These are phyloP conservation scores for Peronospora farinosa DNA, from an alignment of 352 stramenopile species.

Conservation along the genomic window DNA sequence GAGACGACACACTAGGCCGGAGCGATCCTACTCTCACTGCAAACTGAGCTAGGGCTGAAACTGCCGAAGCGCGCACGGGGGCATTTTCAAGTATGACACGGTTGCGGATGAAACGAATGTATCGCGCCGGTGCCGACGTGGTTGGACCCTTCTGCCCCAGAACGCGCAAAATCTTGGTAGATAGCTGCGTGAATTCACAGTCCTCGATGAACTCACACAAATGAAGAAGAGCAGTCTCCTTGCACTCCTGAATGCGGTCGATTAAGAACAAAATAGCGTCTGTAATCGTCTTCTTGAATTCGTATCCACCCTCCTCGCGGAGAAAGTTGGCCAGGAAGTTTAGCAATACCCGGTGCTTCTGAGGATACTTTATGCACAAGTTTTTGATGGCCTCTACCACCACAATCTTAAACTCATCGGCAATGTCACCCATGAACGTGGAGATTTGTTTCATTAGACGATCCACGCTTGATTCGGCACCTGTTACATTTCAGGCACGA, in stretches of 20 bases:
- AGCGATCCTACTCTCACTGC: slow-evolving; percentile 91
- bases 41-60: slow-evolving; percentile 95
- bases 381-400: slow-evolving; percentile 96
- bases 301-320: slow-evolving; percentile 92
- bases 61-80: slow-evolving; percentile 92
- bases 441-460: slow-evolving; percentile 97
- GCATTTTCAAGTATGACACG: slow-evolving; percentile 98
- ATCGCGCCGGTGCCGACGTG: slow-evolving; percentile 91
- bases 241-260: slow-evolving; percentile 93
- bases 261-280: slow-evolving; percentile 97
- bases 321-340: slow-evolving; percentile 98
- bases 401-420: slow-evolving; percentile 99
- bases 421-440: slow-evolving; percentile 98
- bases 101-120: slow-evolving; percentile 99
- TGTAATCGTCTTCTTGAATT: slow-evolving; percentile 99
- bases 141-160: slow-evolving; percentile 92
- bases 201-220: slow-evolving; percentile 99
- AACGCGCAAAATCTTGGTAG: slow-evolving; percentile 93
- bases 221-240: slow-evolving; percentile 94
- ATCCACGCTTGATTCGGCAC: slow-evolving; percentile 94
- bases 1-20: slow-evolving; percentile 87
- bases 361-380: slow-evolving; percentile 96
- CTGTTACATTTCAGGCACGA: slow-evolving; percentile 15
- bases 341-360: slow-evolving; percentile 96
- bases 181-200: slow-evolving; percentile 87